Base-by-base conservation (phyloP, 805 yeast species). In the Crinitomyces ghanaensis region DNA sequence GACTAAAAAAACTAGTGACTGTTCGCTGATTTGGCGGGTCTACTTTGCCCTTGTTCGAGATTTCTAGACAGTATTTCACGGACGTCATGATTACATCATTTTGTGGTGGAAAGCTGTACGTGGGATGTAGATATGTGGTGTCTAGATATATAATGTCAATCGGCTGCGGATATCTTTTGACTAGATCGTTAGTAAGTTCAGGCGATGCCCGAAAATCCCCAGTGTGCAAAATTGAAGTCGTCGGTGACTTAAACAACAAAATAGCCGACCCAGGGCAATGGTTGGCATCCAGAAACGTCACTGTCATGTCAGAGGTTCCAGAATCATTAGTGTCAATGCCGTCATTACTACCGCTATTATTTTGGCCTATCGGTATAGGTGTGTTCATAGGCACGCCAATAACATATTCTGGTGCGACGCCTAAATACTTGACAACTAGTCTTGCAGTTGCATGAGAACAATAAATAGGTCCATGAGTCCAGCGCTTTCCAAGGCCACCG, bases 221-320 rank as follows among this genome's bases (percentile, higher is more conserved):
- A 33, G 96, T 85, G 53, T 91, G 98, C 20, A 91, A 56, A 3
- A 66, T 62, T 26, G 56, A 56, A 12, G 54, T 50, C n/a, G 35
- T 33, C 7, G 30, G 27, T 26, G 33, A 31, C 11, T 43, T 42
- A 46, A 83, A 79, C 8, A 85, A 55, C 39, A 86, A 80, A 0
- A 91, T 69, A 0, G 73, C 83, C 2, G 96, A 83, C 2, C 98
- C 98, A 1, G 98, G 98, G 55, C 98, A 91, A 56, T 91, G 98
- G 46, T 91, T 88, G 0, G 97, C 98, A 44, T 82, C 85, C 4
- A 78, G 56, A 8, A 76, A 61, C 0, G 74, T 68, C 0, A 84
- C 85, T 22, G 62, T 63, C 0, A 68, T 60, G 13, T 49, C 56
- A 1, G n/a, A n/a, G n/a, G n/a, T n/a, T n/a, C n/a, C n/a, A n/a